Evolutionary conservation across 768 basidiomycete species (phyloP).

Genomic region (Pleurotus platypus): DNA sequence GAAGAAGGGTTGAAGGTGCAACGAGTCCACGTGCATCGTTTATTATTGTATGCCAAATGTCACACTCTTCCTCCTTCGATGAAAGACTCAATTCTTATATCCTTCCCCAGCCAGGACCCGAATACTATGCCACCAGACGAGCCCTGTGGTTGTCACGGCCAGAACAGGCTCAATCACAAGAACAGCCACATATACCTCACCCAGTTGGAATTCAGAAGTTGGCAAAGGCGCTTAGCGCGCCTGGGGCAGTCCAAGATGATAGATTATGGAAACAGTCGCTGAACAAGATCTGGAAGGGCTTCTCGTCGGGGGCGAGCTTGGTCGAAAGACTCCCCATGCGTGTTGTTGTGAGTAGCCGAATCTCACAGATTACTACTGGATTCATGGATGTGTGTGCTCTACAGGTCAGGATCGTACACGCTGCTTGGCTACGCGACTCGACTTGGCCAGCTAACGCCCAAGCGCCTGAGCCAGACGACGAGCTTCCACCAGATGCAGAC

Average conservation of each 20-base stretch:
- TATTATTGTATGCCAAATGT: neutral
- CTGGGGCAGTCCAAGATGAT: slow-evolving; percentile 46
- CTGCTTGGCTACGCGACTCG: slow-evolving; percentile 68
- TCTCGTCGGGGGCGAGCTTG: slow-evolving; percentile 55
- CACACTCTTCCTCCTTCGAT: slow-evolving; percentile 30
- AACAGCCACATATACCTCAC: slow-evolving; percentile 14
- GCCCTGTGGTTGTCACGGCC: slow-evolving; percentile 52
- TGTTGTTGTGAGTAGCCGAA: slow-evolving; percentile 49
- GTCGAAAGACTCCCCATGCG: slow-evolving; percentile 60
- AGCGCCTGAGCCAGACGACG: slow-evolving; percentile 63
- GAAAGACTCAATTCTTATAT: slow-evolving; percentile 30
- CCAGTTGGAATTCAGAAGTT: slow-evolving; percentile 39
- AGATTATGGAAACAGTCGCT: slow-evolving; percentile 54
- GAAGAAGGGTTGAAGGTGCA: slow-evolving; percentile 10
- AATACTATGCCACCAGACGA: slow-evolving; percentile 59
- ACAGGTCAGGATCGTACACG: slow-evolving; percentile 71
- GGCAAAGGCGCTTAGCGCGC: slow-evolving; percentile 43
- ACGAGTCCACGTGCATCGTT: neutral
- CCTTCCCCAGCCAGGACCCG: slow-evolving; percentile 62
- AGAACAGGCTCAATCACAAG: slow-evolving; percentile 10
- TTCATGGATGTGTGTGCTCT: slow-evolving; percentile 13
- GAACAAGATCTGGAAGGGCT: slow-evolving; percentile 60
- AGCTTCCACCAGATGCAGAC: slow-evolving; percentile 15
- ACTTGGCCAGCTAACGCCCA: slow-evolving; percentile 68
- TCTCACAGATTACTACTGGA: slow-evolving; percentile 2